A percentile compares a stretch with the other conserved stretches of the same genome.
phyloP scores from a whole-genome alignment of 441 rosid genomes.

The Melianthus villosus region DNA sequence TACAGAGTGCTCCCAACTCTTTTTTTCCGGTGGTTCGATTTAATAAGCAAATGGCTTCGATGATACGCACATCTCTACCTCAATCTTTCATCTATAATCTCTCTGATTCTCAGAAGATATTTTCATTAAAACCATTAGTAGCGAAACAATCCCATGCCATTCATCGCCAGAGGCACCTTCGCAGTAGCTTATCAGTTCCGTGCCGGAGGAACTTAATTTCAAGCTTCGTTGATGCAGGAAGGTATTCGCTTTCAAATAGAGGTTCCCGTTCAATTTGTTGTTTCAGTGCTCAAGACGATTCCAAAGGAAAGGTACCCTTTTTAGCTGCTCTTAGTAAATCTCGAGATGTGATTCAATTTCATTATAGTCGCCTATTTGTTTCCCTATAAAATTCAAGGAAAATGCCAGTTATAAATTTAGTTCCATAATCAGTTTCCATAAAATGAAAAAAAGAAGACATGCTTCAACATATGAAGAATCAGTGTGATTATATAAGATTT shows the following conservation, averaged over 20 bases:
- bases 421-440: too few relatives aligned
- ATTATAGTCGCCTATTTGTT: not conserved
- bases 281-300: not conserved
- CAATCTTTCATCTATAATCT: constrained; percentile 19
- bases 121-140: not conserved
- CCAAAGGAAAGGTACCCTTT: not conserved
- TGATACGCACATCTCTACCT: constrained; percentile 17
- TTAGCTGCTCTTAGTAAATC: not conserved
- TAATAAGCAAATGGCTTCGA: constrained; percentile 21
- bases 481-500: too few relatives aligned
- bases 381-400: not conserved
- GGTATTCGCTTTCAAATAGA: not conserved
- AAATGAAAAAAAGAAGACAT: too few relatives aligned
- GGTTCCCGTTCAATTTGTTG: too few relatives aligned
- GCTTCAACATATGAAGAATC: too few relatives aligned
- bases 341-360: not conserved
- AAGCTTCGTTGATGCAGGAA: not conserved
- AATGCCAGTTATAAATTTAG: too few relatives aligned
- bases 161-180: constrained; percentile 5
- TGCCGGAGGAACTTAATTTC: constrained; percentile 4
- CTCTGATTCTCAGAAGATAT: constrained; percentile 10
- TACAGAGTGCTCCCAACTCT: too few relatives aligned
- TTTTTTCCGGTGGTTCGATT: too few relatives aligned
- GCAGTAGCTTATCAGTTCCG: not conserved
- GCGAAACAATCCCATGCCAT: constrained; percentile 5